These are phyloP conservation scores for Plasmodium relictum DNA, from an alignment of 169 alveolate species.

Conservation along the genomic window DNA sequence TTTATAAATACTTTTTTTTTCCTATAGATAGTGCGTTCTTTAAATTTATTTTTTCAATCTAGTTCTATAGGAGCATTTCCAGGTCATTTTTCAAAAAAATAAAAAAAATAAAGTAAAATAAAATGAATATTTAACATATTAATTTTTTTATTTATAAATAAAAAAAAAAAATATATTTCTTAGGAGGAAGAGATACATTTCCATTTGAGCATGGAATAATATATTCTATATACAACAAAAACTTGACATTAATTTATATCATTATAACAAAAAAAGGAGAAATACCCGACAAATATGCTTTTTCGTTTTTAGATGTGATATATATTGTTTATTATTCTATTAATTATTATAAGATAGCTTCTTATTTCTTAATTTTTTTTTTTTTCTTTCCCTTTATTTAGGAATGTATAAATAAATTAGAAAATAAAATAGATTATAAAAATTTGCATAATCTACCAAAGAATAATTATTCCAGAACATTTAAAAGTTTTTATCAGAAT, in stretches of 20 bases:
- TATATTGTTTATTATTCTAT: not conserved
- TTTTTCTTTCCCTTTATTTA: not conserved
- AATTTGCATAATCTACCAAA: constrained; percentile 1
- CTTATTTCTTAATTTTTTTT: not conserved
- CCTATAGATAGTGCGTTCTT: not conserved
- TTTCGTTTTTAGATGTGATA: not conserved
- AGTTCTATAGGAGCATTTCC: not conserved
- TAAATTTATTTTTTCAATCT: not conserved
- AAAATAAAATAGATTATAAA: not conserved
- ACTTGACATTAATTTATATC: not conserved
- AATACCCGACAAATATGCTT: not conserved
- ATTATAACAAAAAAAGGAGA: constrained; percentile 3
- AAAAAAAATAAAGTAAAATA: not conserved
- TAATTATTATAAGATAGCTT: not conserved
- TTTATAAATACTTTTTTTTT: not conserved
- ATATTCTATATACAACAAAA: not conserved
- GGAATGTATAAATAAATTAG: constrained; percentile 8
- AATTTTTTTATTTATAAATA: not conserved
- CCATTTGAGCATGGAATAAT: constrained; percentile 5
- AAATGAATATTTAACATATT: not conserved
- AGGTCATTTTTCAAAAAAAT: not conserved
- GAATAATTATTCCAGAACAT: constrained; percentile 1
- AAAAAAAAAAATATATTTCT: not conserved
- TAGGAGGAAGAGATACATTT: not conserved
- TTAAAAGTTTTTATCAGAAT: not conserved